Evolutionary conservation across 306 rosid species (phyloP).

Genomic region (Morella rubra): DNA sequence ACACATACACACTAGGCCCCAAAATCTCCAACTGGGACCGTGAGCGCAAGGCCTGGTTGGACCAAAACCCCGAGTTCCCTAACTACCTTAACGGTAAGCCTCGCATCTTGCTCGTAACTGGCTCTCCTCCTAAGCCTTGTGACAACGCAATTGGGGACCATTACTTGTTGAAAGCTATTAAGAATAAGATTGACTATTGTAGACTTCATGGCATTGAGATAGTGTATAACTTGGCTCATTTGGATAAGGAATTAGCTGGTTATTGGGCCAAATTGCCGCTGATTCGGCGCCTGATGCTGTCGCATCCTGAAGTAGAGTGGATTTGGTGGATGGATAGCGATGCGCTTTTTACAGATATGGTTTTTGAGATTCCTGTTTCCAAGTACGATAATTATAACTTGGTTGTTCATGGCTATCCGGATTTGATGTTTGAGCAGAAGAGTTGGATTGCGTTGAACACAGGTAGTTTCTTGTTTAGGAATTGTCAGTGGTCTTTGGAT

Average conservation of each 20-base stretch:
- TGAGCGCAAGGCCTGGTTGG: constrained; percentile 64
- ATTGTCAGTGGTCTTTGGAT: constrained; percentile 97
- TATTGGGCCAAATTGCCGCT: constrained; percentile 97
- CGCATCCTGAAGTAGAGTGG: constrained; percentile 98
- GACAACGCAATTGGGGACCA: constrained; percentile 96
- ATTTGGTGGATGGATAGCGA: constrained; percentile 99
- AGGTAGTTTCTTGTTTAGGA: constrained; percentile 82
- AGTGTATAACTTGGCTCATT: constrained; percentile 90
- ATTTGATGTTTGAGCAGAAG: constrained; percentile 86
- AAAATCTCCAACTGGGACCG: constrained; percentile 68
- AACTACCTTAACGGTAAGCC: constrained; percentile 62
- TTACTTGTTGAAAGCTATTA: constrained; percentile 71
- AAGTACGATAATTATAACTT: constrained; percentile 69
- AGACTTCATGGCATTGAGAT: constrained; percentile 94
- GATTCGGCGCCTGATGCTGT: constrained; percentile 80
- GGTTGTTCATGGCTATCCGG: constrained; percentile 97
- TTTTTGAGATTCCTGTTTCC: constrained; percentile 69
- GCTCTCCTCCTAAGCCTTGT: constrained; percentile 95
- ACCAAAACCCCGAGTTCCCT: constrained; percentile 68
- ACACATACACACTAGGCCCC: constrained; percentile 80
- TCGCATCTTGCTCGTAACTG: constrained; percentile 78
- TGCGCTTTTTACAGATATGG: constrained; percentile 93
- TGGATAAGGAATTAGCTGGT: constrained; percentile 92
- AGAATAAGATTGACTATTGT: constrained; percentile 95
- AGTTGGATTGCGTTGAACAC: constrained; percentile 96